Conservation (phyloP, 371 early-diverging fungal species). For the Phascolomyces articulosus region DNA sequence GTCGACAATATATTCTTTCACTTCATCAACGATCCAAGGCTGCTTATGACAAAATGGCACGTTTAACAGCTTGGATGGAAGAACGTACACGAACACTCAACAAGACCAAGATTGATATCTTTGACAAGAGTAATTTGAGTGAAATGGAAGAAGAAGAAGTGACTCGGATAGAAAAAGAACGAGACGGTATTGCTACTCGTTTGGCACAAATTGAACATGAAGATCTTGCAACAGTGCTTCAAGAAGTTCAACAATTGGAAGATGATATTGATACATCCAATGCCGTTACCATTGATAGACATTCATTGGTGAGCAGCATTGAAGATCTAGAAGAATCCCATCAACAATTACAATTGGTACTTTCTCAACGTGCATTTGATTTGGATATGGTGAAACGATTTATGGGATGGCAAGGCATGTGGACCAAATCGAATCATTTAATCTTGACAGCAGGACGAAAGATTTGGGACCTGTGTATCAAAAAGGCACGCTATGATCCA, state of each 20-base stretch:
- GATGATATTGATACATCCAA: constrained; percentile 41
- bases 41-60: constrained; percentile 37
- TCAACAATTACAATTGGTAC: constrained; percentile 22
- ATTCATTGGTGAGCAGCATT: constrained; percentile 25
- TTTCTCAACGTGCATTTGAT: constrained; percentile 25
- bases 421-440: constrained; percentile 38
- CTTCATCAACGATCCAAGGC: constrained; percentile 41
- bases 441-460: constrained; percentile 43
- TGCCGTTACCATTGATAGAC: constrained; percentile 41
- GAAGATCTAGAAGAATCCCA: constrained; percentile 32
- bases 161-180: constrained; percentile 47
- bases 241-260: constrained; percentile 34
- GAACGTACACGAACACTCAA: constrained; percentile 32
- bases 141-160: constrained; percentile 21
- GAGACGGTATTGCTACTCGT: constrained; percentile 34
- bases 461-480: constrained; percentile 44
- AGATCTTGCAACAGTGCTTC: constrained; percentile 32
- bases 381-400: constrained; percentile 37
- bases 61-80: constrained; percentile 44
- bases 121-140: not conserved
- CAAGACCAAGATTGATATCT: constrained; percentile 20
- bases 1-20: constrained; percentile 37
- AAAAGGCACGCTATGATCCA: constrained; percentile 47
- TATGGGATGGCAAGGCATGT: constrained; percentile 41
- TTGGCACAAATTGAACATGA: constrained; percentile 42